Conservation (phyloP, 352 stramenopile genomes). For the Phytopythium kandeliae region DNA sequence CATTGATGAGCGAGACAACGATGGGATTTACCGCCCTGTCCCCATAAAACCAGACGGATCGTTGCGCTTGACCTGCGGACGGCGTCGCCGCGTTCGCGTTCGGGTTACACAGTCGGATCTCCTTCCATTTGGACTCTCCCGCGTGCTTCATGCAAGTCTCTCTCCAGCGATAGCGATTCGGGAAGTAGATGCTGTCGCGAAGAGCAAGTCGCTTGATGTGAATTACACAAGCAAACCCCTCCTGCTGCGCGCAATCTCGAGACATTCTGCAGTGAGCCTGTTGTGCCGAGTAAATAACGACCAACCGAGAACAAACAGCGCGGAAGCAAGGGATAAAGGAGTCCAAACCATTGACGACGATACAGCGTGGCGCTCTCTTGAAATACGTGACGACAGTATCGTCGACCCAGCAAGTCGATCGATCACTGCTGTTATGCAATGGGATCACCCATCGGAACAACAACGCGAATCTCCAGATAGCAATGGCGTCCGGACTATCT, state of each 20-base stretch:
- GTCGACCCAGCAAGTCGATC: conserved; percentile 44
- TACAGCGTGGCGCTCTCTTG: conserved; percentile 26
- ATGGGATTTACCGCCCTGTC: conserved; percentile 62
- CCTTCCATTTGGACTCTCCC: conserved; percentile 34
- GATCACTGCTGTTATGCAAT: conserved; percentile 41
- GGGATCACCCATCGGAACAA: conserved; percentile 30
- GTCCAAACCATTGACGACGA: conserved; percentile 2
- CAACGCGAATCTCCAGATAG: conserved; percentile 25
- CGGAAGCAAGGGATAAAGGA: background rate
- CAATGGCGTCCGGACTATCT: conserved; percentile 45
- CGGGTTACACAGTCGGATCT: conserved; percentile 68
- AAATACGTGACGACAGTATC: conserved; percentile 21
- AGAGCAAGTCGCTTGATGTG: background rate
- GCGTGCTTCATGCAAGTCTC: conserved; percentile 41
- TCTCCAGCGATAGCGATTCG: conserved; percentile 9
- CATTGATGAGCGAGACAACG: conserved; percentile 58
- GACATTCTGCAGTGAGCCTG: background rate
- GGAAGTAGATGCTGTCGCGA: background rate
- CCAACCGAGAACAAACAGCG: background rate
- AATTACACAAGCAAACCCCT: background rate
- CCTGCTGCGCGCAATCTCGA: background rate
- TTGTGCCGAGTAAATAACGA: background rate
- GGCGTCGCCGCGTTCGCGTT: conserved; percentile 45
- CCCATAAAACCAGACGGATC: conserved; percentile 64
- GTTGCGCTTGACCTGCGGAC: conserved; percentile 55